Percentiles rank a stretch among this genome's conserved stretches.
Evolutionary conservation across 2,329 filamentous ascomycete genomes (phyloP).

Genomic region (Calonectria ilicicola): DNA sequence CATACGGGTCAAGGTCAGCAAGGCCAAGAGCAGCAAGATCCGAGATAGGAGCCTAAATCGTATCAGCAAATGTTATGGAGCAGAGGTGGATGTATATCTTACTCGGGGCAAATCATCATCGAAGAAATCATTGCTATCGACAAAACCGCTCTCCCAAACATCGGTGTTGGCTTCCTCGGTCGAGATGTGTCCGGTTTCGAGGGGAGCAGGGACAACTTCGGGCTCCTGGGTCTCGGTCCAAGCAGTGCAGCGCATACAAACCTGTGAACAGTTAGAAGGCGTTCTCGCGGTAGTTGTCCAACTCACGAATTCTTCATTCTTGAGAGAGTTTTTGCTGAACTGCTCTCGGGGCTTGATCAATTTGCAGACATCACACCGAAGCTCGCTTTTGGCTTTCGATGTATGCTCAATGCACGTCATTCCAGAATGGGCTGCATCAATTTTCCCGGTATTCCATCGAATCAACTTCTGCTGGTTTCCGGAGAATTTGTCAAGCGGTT

Average conservation of each 20-base stretch:
- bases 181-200: constrained; percentile 50
- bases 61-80: constrained; percentile 12
- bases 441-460: constrained; percentile 25
- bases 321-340: constrained; percentile 46
- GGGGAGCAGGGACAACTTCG: constrained; percentile 42
- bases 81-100: background rate
- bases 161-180: constrained; percentile 41
- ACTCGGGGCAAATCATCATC: constrained; percentile 37
- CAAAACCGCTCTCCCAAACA: constrained; percentile 22
- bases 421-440: constrained; percentile 48
- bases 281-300: background rate
- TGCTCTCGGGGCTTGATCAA: constrained; percentile 41
- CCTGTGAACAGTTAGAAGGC: constrained; percentile 37
- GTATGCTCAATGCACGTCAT: constrained; percentile 53
- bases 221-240: constrained; percentile 53
- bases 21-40: constrained; percentile 39
- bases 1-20: constrained; percentile 2
- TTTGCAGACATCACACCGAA: constrained; percentile 48
- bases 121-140: constrained; percentile 42
- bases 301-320: constrained; percentile 47
- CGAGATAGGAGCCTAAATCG: constrained; percentile 43
- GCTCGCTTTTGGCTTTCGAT: constrained; percentile 37
- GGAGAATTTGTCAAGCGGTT: constrained; percentile 46
- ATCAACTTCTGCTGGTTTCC: constrained; percentile 46
- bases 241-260: constrained; percentile 49